Base-by-base conservation (phyloP, 2,329 filamentous ascomycete species). In the Beauveria sp. region DNA sequence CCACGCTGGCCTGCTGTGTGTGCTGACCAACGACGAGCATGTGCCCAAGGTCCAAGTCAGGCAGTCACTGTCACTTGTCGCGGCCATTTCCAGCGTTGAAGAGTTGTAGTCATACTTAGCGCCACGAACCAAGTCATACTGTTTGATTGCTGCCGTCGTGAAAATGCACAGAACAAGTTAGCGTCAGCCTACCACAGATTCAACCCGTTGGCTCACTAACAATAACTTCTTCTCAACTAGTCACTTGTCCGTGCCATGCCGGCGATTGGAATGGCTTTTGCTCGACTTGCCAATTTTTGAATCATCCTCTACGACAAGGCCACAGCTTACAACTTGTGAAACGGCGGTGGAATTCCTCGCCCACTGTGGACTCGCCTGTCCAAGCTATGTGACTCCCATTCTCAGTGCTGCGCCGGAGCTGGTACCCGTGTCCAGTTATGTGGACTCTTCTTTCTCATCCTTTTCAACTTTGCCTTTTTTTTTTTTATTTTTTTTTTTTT, bases 381-480 rank as follows among this genome's bases (percentile, higher is more conserved):
- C 40, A 41, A 22, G 44, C 40, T 26, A 41, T 37, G 22, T 48
- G 37, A 44, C 46, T 52, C 46, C 18, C 37, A 30, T n/a, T 5
- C 12, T 30, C 28, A 30, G 28, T 10, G 44, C 28, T 51, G 55
- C 55, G 44, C 22, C 56, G 56, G 56, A 52, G 47, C 40, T 52
- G 37, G 56, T 59, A 59, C 56, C 56, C 56, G 56, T 52, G 56
- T 59, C 56, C 56, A 51, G 46, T 59, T 59, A 52, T 59, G 30
- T 58, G 55, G 55, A 30, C 26, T 41, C 22, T 26, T 50, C 20
- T 26, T 41, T 41, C 24, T 12, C 24, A 7, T 18, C n/a, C 18
- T 20, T 16, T 14, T 5, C 7, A 30, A 8, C 24, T n/a, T 34
- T 37, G 24, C 16, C 3, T 26, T 54, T 55, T 47, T 48, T 37